Conservation (phyloP, 495 filamentous ascomycete species). For the Gamarada debralockiae region DNA sequence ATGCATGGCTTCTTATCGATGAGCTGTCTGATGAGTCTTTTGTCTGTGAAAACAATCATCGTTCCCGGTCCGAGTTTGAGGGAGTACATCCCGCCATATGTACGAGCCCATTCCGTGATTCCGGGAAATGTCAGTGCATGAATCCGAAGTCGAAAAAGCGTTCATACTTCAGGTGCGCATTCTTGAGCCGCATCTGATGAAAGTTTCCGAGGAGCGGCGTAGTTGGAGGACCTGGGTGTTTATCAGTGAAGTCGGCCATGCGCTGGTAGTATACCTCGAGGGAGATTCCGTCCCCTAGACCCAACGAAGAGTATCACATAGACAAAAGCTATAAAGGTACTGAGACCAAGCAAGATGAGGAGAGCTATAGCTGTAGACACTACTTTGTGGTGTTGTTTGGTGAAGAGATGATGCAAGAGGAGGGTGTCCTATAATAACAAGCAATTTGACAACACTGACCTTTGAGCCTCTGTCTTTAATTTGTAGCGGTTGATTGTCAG, state of each 20-base stretch:
- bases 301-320: constrained; percentile 6
- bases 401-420: no score
- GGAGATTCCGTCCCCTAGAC: constrained; percentile 11
- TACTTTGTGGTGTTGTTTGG: no score
- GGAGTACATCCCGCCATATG: constrained; percentile 41
- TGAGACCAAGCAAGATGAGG: no score
- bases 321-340: not conserved
- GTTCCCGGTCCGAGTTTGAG: constrained; percentile 38
- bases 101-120: constrained; percentile 41
- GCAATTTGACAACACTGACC: no score
- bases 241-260: no score
- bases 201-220: constrained; percentile 38
- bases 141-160: no score
- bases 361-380: no score
- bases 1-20: constrained; percentile 39
- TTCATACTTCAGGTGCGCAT: constrained; percentile 31
- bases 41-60: constrained; percentile 36
- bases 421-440: no score
- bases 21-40: constrained; percentile 34
- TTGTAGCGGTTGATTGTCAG: no score
- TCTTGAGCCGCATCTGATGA: constrained; percentile 34
- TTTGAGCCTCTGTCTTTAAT: no score
- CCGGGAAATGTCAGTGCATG: constrained; percentile 14
- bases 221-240: constrained; percentile 38
- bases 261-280: constrained; percentile 21